Conservation (phyloP, 257 asterid species). For the Capsicum pubescens region DNA sequence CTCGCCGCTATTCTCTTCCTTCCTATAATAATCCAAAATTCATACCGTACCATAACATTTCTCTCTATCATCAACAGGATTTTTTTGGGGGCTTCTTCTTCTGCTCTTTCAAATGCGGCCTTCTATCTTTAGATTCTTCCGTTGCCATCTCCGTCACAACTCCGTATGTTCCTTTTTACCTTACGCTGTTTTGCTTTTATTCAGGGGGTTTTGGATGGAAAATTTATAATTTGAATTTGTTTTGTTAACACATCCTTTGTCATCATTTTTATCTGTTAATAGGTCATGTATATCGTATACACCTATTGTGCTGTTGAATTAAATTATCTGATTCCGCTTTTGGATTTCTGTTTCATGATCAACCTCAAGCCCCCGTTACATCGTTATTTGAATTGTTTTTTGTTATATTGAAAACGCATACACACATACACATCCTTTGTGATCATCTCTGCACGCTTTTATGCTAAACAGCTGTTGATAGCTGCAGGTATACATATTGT, state of each 20-base stretch:
- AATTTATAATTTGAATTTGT: not conserved
- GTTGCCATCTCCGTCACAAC: constrained; percentile 43
- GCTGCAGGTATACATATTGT: no score
- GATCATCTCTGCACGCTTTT: no score
- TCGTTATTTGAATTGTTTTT: no score
- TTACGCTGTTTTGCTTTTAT: no score
- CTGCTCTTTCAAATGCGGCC: constrained; percentile 52
- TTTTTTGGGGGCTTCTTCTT: not conserved
- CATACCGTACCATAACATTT: not conserved
- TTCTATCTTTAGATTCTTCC: constrained; percentile 51
- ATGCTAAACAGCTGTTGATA: no score
- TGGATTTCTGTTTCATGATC: no score
- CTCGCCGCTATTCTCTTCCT: not conserved
- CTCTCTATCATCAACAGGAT: not conserved
- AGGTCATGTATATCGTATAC: not conserved
- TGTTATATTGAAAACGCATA: no score
- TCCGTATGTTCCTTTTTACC: not conserved
- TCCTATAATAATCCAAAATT: not conserved
- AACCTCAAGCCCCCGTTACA: no score
- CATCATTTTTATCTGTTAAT: not conserved
- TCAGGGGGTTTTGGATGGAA: no score
- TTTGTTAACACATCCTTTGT: not conserved
- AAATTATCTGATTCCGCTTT: not conserved
- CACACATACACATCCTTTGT: no score
- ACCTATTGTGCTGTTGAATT: not conserved